phyloP scores from a whole-genome alignment of 192 early-diverging fungal species.

The Linnemannia schmuckeri region DNA sequence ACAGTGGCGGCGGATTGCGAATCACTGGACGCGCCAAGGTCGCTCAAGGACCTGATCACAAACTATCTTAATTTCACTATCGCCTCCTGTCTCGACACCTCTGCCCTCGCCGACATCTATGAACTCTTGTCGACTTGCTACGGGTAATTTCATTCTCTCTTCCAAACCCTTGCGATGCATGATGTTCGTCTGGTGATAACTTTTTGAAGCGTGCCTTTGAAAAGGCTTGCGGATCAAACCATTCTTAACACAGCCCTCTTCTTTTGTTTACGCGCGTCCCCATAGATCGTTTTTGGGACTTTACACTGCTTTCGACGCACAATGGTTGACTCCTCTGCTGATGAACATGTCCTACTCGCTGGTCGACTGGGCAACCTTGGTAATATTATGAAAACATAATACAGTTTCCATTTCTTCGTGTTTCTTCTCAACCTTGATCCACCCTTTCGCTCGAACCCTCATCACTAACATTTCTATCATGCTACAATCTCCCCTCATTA shows the following conservation, averaged over 20 bases:
- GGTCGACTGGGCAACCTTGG: conserved; percentile 38
- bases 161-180: too few relatives aligned
- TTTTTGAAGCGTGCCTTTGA: background rate
- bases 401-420: background rate
- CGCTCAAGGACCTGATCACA: conserved; percentile 24
- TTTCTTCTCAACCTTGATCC: background rate
- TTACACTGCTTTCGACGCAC: conserved; percentile 20
- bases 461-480: background rate
- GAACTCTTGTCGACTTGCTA: conserved; percentile 35
- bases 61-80: conserved; percentile 46
- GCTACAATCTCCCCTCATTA: background rate
- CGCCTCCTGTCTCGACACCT: conserved; percentile 24
- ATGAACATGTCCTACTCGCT: conserved; percentile 33
- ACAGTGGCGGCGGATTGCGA: conserved; percentile 13
- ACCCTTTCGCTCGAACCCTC: background rate
- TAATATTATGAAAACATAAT: background rate
- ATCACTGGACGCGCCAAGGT: background rate
- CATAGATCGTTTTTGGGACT: conserved; percentile 30
- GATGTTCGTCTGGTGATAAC: background rate
- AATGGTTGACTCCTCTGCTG: conserved; percentile 34
- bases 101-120: conserved; percentile 18
- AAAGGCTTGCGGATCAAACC: background rate
- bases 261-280: background rate
- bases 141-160: conserved; percentile 14
- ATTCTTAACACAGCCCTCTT: background rate